phyloP scores from a whole-genome alignment of 768 basidiomycete species.

The Suillus variegatus region DNA sequence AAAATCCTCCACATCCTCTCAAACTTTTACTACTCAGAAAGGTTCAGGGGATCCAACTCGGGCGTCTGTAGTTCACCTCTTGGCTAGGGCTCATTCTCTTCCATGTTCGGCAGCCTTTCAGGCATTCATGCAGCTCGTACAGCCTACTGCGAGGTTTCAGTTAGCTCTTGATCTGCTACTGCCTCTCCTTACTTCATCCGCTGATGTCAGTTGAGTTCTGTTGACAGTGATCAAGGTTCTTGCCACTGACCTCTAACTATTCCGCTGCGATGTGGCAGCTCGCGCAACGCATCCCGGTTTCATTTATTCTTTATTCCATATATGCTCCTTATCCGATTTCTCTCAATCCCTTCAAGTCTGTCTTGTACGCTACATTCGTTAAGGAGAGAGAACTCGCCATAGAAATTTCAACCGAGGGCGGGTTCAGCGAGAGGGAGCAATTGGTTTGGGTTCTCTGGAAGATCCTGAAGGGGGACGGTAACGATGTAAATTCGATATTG shows the following conservation, averaged over 20 bases:
- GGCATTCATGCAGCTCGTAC: slow-evolving; percentile 74
- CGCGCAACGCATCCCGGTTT: slow-evolving; percentile 72
- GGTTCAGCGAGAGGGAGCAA: slow-evolving; percentile 67
- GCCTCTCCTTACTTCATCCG: slow-evolving; percentile 61
- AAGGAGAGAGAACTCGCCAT: slow-evolving; percentile 68
- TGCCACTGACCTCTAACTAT: slow-evolving; percentile 14
- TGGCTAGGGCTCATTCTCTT: slow-evolving; percentile 63
- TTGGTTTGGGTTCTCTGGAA: slow-evolving; percentile 89
- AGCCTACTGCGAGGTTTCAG: slow-evolving; percentile 77
- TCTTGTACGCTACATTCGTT: slow-evolving; percentile 63
- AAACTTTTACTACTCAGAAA: slow-evolving; percentile 31
- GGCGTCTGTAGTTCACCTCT: slow-evolving; percentile 67
- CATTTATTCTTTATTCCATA: slow-evolving; percentile 77
- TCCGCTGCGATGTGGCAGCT: slow-evolving; percentile 42
- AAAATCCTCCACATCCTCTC: slow-evolving; percentile 33
- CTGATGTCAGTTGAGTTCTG: slow-evolving; percentile 49
- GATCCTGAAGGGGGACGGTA: slow-evolving; percentile 80
- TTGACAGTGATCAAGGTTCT: slow-evolving; percentile 12
- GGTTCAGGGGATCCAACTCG: slow-evolving; percentile 46
- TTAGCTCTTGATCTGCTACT: slow-evolving; percentile 81
- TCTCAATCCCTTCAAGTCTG: slow-evolving; percentile 82
- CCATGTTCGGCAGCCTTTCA: slow-evolving; percentile 79
- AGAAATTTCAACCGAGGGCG: slow-evolving; percentile 45
- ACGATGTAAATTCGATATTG: slow-evolving; percentile 52
- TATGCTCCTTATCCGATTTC: slow-evolving; percentile 79